A percentile compares a stretch with the other conserved stretches of the same genome.
Evolutionary conservation across 139 green algal genomes (phyloP).

Genomic region (Tetratostichococcus sp.): DNA sequence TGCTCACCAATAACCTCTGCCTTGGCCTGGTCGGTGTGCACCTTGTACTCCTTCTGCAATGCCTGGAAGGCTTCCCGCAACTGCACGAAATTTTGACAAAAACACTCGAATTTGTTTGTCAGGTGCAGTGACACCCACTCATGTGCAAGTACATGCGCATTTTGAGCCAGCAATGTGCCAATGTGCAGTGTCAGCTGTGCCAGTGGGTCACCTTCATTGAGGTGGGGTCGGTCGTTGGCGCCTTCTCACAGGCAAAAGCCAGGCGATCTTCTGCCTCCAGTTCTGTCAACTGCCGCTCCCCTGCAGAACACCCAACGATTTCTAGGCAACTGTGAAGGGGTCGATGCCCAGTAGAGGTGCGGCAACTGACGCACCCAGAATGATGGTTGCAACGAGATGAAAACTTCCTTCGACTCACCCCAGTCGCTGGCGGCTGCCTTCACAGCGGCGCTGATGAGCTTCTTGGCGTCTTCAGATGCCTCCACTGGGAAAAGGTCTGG

Average conservation of each 20-base stretch:
- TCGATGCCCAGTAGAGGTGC: no score
- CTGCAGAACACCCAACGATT: no score
- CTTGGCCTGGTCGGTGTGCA: conserved; percentile 86
- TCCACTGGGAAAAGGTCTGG: conserved; percentile 84
- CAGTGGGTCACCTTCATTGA: neutral
- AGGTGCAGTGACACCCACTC: no score
- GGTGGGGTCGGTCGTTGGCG: conserved; percentile 58
- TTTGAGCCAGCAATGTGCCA: no score
- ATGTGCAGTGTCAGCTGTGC: no score
- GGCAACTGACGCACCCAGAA: no score
- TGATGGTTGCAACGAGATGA: no score
- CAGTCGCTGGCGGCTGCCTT: conserved; percentile 21
- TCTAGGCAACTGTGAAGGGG: no score
- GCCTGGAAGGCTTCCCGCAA: conserved; percentile 31
- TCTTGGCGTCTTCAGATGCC: conserved; percentile 41
- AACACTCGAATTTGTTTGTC: neutral
- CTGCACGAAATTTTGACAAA: neutral
- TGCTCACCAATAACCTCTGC: conserved; percentile 46
- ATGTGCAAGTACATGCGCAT: no score
- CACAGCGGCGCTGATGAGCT: conserved; percentile 17
- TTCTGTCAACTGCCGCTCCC: conserved; percentile 54
- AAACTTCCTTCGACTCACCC: no score
- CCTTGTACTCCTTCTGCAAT: conserved; percentile 81
- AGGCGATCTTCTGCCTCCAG: conserved; percentile 91
- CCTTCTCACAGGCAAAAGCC: conserved; percentile 89